Base-by-base conservation (phyloP, 331 rosid genomes). In the Saraca asoca region DNA sequence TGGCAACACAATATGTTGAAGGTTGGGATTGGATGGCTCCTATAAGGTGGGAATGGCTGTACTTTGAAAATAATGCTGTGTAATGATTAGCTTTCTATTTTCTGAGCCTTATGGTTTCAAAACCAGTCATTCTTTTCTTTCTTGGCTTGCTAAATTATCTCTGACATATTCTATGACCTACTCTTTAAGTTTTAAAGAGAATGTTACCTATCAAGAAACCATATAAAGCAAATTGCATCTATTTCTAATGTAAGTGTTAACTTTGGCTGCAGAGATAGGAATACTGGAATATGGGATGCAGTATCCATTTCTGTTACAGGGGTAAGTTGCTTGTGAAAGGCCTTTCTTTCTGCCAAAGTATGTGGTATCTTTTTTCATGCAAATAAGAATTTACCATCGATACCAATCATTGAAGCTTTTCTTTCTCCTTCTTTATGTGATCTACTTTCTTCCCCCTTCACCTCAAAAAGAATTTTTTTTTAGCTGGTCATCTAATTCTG, bases 21-120 rank as follows among this genome's bases (percentile, higher is more conserved):
- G 98, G 98, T 54, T 92, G 98, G 98, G 96, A 92, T 75, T 89
- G 96, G 98, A 89, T 89, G 63, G 79, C 89, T 84, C 98, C 98
- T 73, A 89, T 89, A 83, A 92, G 98, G 98, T 92, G 85, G 72
- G 66, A 57, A 52, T 39, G 61, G 65, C 41, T 67, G 51, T 33
- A 43, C 39, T 43, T n/a, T n/a, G n/a, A n/a, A n/a, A n/a, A n/a
- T 59, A 67, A 35, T 35, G 59, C 24, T 39, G 43, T 58, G 63
- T 57, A 39, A 19, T 37, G 17, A 48, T 62, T 55, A 31, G 55
- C 56, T 66, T 67, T 61, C 42, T 66, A 38, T 49, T 53, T 7
- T 49, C 9, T 65, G 51, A 31, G 17, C 12, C 53, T 60, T 35
- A 9, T 44, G n/a, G n/a, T n/a, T n/a, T n/a, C n/a, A n/a, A n/a